Evolutionary conservation across 2,329 filamentous ascomycete genomes (phyloP).

Genomic region (Colletotrichum euphorbiae): DNA sequence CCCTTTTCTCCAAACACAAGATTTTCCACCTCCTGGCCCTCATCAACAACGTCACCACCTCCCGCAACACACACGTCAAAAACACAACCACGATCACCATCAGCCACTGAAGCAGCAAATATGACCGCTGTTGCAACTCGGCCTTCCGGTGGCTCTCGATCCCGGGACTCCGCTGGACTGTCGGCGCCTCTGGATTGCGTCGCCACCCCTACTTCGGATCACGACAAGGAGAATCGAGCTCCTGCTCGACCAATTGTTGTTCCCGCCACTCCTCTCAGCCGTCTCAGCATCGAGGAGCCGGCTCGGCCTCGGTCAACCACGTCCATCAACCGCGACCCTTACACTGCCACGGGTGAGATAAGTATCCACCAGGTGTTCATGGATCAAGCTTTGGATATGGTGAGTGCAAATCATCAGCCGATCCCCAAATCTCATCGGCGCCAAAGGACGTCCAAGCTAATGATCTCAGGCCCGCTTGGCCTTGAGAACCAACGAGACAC

Average conservation of each 20-base stretch:
- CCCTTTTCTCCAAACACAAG: slow-evolving; percentile 25
- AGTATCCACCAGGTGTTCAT: slow-evolving; percentile 73
- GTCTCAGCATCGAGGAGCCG: slow-evolving; percentile 40
- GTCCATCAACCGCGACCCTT: slow-evolving; percentile 3
- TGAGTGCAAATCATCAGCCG: slow-evolving; percentile 54
- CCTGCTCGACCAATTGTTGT: slow-evolving; percentile 28
- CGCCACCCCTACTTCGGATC: neutral
- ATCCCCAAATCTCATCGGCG: neutral
- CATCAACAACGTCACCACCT: neutral
- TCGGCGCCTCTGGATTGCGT: neutral
- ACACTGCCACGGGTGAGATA: slow-evolving; percentile 47
- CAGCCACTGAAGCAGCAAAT: slow-evolving; percentile 14
- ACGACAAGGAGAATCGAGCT: slow-evolving; percentile 49
- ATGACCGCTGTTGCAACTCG: slow-evolving; percentile 41
- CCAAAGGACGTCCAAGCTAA: neutral
- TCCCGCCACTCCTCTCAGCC: slow-evolving; percentile 37
- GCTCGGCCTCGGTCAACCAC: slow-evolving; percentile 17
- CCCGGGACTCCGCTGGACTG: neutral
- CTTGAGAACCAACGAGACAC: slow-evolving; percentile 88
- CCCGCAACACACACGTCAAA: neutral
- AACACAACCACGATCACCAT: slow-evolving; percentile 5
- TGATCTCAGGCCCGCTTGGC: slow-evolving; percentile 82
- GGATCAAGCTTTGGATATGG: slow-evolving; percentile 88
- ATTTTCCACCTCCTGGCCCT: neutral
- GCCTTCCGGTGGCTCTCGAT: neutral